Conservation (phyloP, 345 rosid genomes). For the Laguncularia racemosa region DNA sequence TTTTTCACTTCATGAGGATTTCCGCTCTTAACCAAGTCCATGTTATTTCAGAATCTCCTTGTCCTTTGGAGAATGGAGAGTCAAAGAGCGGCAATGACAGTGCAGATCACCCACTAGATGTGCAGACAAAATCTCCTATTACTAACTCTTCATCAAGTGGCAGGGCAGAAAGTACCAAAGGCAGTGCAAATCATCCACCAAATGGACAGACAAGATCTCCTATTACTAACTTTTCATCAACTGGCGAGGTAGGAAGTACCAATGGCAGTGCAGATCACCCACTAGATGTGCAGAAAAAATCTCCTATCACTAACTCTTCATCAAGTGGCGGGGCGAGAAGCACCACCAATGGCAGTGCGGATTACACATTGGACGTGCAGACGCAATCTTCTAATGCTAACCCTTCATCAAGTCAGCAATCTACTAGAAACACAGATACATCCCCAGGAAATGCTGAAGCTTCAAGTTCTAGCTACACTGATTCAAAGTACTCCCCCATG, state of each 20-base stretch:
- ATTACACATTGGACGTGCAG: constrained; percentile 4
- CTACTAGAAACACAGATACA: constrained; percentile 1
- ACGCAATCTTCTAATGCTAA: constrained; percentile 11
- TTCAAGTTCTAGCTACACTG: constrained; percentile 17
- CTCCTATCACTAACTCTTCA: constrained; percentile 12
- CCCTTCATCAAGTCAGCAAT: constrained; percentile 20
- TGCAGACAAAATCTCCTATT: constrained; percentile 7
- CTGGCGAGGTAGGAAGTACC: constrained; percentile 7
- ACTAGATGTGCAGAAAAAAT: constrained; percentile 5
- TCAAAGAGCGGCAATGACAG: constrained; percentile 10
- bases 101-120: constrained; percentile 13
- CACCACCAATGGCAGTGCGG: too few relatives aligned
- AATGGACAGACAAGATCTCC: constrained; percentile 8
- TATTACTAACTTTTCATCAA: constrained; percentile 15
- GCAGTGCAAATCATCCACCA: not conserved
- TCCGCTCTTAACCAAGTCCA: not conserved
- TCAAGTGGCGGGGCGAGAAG: constrained; percentile 14
- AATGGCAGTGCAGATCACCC: not conserved
- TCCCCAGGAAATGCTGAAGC: constrained; percentile 15
- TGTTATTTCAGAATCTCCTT: constrained; percentile 17
- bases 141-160: not conserved
- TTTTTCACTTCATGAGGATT: too few relatives aligned
- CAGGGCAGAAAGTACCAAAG: too few relatives aligned
- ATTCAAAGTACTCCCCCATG: constrained; percentile 9
- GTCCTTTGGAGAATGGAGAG: constrained; percentile 2